These are phyloP conservation scores for Calonectria hawksworthii DNA, from an alignment of 2,329 filamentous ascomycete genomes.

Conservation along the genomic window DNA sequence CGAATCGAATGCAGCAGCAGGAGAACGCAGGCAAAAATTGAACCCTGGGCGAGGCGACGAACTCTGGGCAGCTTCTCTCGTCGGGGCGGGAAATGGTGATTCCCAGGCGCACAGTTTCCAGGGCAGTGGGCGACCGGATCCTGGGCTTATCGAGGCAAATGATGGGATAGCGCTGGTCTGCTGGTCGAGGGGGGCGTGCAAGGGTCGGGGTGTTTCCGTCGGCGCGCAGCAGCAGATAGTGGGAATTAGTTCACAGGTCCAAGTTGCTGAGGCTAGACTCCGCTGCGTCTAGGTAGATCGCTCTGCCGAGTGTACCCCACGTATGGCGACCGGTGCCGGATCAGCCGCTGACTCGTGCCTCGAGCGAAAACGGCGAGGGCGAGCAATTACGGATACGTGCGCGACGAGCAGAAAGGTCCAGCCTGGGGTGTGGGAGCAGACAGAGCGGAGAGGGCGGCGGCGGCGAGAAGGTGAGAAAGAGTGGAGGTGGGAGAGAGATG, in stretches of 20 bases:
- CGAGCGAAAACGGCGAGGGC: conserved; percentile 45
- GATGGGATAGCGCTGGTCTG: conserved; percentile 43
- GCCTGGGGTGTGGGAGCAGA: conserved; percentile 34
- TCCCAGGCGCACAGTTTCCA: conserved; percentile 36
- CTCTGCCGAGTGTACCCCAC: conserved; percentile 49
- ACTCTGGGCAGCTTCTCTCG: conserved; percentile 22
- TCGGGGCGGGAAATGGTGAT: conserved; percentile 38
- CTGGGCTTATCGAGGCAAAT: conserved; percentile 48
- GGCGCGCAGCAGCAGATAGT: conserved; percentile 42
- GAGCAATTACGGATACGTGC: conserved; percentile 38
- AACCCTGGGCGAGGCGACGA: conserved; percentile 18
- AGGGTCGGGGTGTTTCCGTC: conserved; percentile 53
- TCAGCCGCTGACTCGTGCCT: conserved; percentile 50
- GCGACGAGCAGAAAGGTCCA: conserved; percentile 34
- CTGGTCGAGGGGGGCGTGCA: conserved; percentile 41
- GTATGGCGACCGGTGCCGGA: conserved; percentile 47
- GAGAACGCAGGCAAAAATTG: background rate
- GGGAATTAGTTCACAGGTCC: conserved; percentile 42
- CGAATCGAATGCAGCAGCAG: conserved; percentile 10
- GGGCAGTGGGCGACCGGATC: conserved; percentile 42
- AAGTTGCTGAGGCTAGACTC: conserved; percentile 32
- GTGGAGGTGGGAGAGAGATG: conserved; percentile 26
- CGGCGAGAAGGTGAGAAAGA: conserved; percentile 23
- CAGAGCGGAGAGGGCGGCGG: conserved; percentile 20
- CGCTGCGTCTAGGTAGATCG: conserved; percentile 43